Evolutionary conservation across 2,329 filamentous ascomycete species (phyloP), one percentile per base, ranked within the genome.

Genomic region (Cercospora sp.): DNA sequence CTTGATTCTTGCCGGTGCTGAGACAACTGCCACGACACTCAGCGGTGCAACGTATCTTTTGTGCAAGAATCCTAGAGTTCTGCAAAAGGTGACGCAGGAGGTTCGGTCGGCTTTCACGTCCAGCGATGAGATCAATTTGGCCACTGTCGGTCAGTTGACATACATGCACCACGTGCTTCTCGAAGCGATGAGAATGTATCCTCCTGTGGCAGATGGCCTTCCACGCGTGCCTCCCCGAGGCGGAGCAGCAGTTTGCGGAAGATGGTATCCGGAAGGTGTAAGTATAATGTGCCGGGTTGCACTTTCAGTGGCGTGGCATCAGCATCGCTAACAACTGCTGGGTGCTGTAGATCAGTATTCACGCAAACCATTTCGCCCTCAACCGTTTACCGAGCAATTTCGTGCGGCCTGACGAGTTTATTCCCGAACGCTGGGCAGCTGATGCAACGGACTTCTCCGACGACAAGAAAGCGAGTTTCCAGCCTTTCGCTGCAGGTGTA

Each of bases 31-130:
- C 1, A 81, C 79, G 2, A 67, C 78, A 2, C 66, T 81, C 4
- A 68, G 69, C 3, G 77, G 76, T 1, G 71, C 74, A 3, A 76
- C 72, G 0, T 80, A 76, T 66, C 69, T 73, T 13, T 70, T 80
- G 13, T 63, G 77, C 9, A 75, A 70, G 0, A 75, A 79, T 40
- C 78, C 76, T 3, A 49, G 69, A 1, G 69, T 70, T 0, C 34
- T 78, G 75, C 26, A 63, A 2, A 77, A 75, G 26, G 71, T 83
- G 5, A 71, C 71, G 0, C 34, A 71, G 0, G 80, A 82, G 63
- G 28, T 68, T 6, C 57, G 63, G 4, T 34, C 55, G 1, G 37
- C 49, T 26, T 60, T 70, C 9, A 10, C 43, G 28, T 58, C 45
- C 16, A 59, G 61, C 8, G 58, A 60, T 1, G 57, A 68, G 10